Evolutionary conservation across 768 basidiomycete species (phyloP).

Genomic region (Pleurotus djamor): DNA sequence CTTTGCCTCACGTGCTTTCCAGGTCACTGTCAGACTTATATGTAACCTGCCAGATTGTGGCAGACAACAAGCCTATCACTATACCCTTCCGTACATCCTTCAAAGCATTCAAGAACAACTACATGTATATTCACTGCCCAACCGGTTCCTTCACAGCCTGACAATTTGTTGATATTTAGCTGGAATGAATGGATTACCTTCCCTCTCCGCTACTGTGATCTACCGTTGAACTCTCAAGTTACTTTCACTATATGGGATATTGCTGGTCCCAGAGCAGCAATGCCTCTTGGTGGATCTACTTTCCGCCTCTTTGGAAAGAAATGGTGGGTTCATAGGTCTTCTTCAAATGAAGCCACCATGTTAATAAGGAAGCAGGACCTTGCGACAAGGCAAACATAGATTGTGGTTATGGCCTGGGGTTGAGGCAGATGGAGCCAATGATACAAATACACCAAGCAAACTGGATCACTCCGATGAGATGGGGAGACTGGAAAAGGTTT

Average conservation of each 20-base stretch:
- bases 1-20: conserved; percentile 12
- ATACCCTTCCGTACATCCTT: conserved; percentile 90
- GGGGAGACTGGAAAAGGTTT: conserved; percentile 90
- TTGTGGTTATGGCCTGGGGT: conserved; percentile 78
- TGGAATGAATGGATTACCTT: conserved; percentile 97
- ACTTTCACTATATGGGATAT: conserved; percentile 98
- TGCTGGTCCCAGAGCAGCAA: conserved; percentile 72
- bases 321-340: conserved; percentile 47
- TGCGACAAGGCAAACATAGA: conserved; percentile 90
- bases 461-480: conserved; percentile 82
- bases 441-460: conserved; percentile 88
- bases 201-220: conserved; percentile 90
- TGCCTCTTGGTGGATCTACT: conserved; percentile 89
- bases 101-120: conserved; percentile 85
- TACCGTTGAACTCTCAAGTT: conserved; percentile 87
- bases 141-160: background rate
- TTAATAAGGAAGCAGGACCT: conserved; percentile 52
- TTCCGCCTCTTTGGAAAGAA: conserved; percentile 93
- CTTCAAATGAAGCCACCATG: background rate
- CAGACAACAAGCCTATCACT: conserved; percentile 91
- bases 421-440: conserved; percentile 83
- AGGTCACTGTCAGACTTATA: conserved; percentile 92
- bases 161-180: conserved; percentile 28
- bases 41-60: conserved; percentile 88
- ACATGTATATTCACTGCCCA: conserved; percentile 49